Conservation (phyloP, 1,284 basidiomycete genomes). For the Peniophora sp. region DNA sequence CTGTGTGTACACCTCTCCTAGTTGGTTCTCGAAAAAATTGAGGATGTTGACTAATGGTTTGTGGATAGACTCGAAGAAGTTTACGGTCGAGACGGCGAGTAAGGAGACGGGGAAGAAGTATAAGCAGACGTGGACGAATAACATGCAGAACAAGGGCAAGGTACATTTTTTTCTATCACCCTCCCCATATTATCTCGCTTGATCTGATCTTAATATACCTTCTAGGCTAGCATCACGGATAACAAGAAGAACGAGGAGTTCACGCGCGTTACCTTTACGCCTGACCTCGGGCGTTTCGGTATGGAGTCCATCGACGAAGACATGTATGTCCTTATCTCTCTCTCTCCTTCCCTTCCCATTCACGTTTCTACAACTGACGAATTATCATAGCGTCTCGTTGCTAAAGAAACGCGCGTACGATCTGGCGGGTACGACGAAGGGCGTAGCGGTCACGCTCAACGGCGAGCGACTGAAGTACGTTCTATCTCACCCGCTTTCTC, state of each 20-base stretch:
- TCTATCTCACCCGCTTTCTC: no score
- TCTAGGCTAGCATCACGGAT: slow-evolving; percentile 81
- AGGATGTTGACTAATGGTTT: no score
- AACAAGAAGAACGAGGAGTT: slow-evolving; percentile 84
- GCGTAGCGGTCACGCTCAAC: slow-evolving; percentile 92
- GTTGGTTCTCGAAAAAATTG: no score
- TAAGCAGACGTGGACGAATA: slow-evolving; percentile 90
- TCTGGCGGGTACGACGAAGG: slow-evolving; percentile 91
- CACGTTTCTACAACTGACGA: no score
- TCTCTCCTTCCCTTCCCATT: no score
- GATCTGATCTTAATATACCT: no score
- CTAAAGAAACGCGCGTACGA: slow-evolving; percentile 96
- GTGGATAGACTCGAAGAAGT: slow-evolving; percentile 79
- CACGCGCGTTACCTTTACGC: slow-evolving; percentile 93
- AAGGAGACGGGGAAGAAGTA: slow-evolving; percentile 86
- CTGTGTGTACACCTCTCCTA: slow-evolving; percentile 1
- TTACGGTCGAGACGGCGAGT: slow-evolving; percentile 97
- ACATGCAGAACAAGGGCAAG: slow-evolving; percentile 85
- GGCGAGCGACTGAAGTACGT: slow-evolving; percentile 62
- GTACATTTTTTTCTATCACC: no score
- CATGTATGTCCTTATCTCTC: slow-evolving; percentile 59
- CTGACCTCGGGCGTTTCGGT: slow-evolving; percentile 87
- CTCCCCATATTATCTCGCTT: no score
- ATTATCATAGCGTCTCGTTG: slow-evolving; percentile 26
- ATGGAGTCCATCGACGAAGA: slow-evolving; percentile 93